phyloP scores from a whole-genome alignment of 805 yeast species.

The Ogataea philodendri region DNA sequence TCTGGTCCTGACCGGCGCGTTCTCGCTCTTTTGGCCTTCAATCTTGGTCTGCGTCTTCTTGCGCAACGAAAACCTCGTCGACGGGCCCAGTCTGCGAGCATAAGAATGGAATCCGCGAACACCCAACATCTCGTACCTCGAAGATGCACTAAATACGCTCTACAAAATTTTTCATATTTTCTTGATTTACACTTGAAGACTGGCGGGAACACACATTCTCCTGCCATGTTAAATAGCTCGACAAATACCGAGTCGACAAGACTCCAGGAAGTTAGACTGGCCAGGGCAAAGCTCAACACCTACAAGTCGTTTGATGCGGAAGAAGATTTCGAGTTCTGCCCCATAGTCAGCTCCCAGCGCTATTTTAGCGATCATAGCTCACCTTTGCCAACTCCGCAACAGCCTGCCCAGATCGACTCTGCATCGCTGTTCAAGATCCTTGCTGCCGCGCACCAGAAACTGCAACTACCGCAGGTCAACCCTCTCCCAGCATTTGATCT shows the following conservation, averaged over 20 bases:
- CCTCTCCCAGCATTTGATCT: conserved; percentile 7
- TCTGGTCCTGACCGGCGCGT: conserved; percentile 71
- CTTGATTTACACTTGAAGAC: conserved; percentile 1
- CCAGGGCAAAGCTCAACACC: conserved; percentile 53
- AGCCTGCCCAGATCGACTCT: conserved; percentile 16
- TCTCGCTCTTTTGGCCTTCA: conserved; percentile 2
- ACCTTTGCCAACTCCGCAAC: conserved; percentile 7
- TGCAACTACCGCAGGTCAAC: conserved; percentile 9
- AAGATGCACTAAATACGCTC: background rate
- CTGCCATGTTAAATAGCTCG: conserved; percentile 11
- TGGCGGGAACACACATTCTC: conserved; percentile 8
- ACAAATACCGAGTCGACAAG: conserved; percentile 9
- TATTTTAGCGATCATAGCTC: conserved; percentile 6
- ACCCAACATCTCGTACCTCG: conserved; percentile 1
- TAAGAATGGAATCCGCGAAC: conserved; percentile 4
- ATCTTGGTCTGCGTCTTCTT: conserved; percentile 5
- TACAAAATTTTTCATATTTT: conserved; percentile 10
- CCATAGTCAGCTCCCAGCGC: conserved; percentile 29
- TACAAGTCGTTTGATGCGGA: conserved; percentile 69
- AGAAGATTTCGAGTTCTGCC: conserved; percentile 72
- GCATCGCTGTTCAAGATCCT: conserved; percentile 21
- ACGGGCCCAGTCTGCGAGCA: conserved; percentile 2
- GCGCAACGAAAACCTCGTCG: conserved; percentile 18
- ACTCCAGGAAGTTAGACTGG: conserved; percentile 27
- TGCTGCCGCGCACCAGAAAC: conserved; percentile 21